A percentile compares a stretch with the other conserved stretches of the same genome.
Conservation (phyloP, 345 rosid genomes). For the Sonneratia caseolaris region DNA sequence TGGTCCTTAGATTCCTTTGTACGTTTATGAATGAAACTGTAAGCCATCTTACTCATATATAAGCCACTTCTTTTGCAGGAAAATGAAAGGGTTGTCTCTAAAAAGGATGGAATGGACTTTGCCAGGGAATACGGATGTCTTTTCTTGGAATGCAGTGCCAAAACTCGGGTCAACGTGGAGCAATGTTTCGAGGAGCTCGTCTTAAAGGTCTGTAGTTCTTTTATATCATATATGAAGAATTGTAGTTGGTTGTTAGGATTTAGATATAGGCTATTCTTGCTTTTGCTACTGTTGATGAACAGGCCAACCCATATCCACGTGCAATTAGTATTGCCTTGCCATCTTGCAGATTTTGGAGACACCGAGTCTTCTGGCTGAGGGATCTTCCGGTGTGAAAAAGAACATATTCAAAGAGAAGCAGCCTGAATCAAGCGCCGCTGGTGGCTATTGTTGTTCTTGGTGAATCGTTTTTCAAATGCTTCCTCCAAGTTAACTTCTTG, state of each 20-base stretch:
- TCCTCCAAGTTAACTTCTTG: no score
- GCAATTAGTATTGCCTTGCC: neutral
- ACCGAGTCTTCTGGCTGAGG: conserved; percentile 69
- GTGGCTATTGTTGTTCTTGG: conserved; percentile 53
- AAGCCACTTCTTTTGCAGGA: conserved; percentile 42
- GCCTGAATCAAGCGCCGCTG: conserved; percentile 29
- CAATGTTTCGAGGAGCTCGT: conserved; percentile 96
- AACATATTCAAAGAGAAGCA: conserved; percentile 78
- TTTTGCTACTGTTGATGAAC: neutral
- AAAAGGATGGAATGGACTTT: conserved; percentile 77
- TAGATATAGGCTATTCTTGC: neutral
- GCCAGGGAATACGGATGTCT: conserved; percentile 89
- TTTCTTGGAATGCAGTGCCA: conserved; percentile 90
- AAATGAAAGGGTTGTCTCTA: conserved; percentile 83
- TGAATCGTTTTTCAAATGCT: conserved; percentile 2
- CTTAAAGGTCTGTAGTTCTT: conserved; percentile 45
- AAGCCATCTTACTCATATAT: neutral
- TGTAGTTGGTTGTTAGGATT: no score
- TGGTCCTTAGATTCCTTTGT: neutral
- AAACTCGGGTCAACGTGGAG: conserved; percentile 78
- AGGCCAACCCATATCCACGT: neutral
- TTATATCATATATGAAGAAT: no score
- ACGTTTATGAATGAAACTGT: neutral
- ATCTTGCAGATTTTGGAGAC: conserved; percentile 70
- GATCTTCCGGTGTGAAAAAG: conserved; percentile 60